Percentiles rank a stretch among this genome's conserved stretches.
Evolutionary conservation across 2,329 filamentous ascomycete species (phyloP).

Genomic region (Neofusicoccum parvum): DNA sequence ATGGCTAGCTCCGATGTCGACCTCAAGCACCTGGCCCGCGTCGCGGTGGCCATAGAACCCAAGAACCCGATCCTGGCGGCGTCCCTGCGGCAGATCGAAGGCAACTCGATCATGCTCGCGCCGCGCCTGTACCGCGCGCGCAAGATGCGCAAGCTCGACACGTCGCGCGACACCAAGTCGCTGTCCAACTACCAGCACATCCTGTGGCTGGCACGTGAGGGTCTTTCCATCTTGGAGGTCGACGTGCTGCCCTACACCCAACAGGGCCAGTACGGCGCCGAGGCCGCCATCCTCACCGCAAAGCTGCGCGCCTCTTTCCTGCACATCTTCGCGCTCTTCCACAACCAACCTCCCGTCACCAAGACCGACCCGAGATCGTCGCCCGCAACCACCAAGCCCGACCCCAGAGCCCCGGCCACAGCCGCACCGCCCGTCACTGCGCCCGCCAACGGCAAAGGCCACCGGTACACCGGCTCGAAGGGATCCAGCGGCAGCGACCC

Average conservation of each 20-base stretch:
- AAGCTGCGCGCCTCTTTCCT: conserved; percentile 94
- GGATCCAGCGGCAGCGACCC: conserved; percentile 11
- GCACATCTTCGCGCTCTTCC: conserved; percentile 94
- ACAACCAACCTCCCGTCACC: conserved; percentile 78
- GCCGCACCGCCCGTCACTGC: background rate
- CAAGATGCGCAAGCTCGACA: conserved; percentile 80
- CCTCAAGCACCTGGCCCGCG: conserved; percentile 90
- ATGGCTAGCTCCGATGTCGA: conserved; percentile 99
- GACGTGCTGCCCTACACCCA: conserved; percentile 75
- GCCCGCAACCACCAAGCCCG: background rate
- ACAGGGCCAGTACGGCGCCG: conserved; percentile 72
- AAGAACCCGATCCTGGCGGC: conserved; percentile 78
- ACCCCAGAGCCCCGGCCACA: background rate
- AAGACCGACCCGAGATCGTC: conserved; percentile 42
- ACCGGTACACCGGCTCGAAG: background rate
- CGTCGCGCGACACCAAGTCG: conserved; percentile 74
- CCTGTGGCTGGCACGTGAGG: conserved; percentile 92
- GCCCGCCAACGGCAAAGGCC: background rate
- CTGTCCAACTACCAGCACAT: conserved; percentile 88
- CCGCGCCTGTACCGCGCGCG: conserved; percentile 80
- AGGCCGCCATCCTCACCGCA: conserved; percentile 85
- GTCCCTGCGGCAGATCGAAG: conserved; percentile 88
- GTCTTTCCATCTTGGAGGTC: conserved; percentile 79
- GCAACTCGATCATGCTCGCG: conserved; percentile 84
- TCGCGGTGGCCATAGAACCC: conserved; percentile 76